phyloP scores from a whole-genome alignment of 495 filamentous ascomycete species.

The Xylaria palmicola region DNA sequence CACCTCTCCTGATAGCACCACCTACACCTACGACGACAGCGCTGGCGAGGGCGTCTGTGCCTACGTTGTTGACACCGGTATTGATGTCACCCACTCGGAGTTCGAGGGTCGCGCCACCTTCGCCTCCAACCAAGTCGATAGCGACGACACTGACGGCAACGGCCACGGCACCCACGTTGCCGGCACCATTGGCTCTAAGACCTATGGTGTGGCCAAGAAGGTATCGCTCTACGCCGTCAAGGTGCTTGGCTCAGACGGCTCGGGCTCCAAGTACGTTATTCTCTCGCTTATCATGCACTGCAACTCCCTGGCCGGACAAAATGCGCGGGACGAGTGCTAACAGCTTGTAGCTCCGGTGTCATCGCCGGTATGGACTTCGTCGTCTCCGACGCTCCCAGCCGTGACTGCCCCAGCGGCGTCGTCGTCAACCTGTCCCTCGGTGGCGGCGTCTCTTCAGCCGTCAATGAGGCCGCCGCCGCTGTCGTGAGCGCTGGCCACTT shows the following conservation, averaged over 20 bases:
- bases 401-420: conserved; percentile 37
- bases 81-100: conserved; percentile 52
- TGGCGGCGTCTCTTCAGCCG: conserved; percentile 44
- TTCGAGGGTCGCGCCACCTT: conserved; percentile 57
- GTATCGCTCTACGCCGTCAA: conserved; percentile 65
- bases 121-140: conserved; percentile 36
- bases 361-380: conserved; percentile 57
- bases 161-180: conserved; percentile 63
- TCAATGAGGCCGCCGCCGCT: conserved; percentile 46
- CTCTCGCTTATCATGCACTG: not conserved
- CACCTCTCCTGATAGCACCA: conserved; percentile 36
- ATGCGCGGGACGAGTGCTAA: no score
- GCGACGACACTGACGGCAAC: conserved; percentile 37
- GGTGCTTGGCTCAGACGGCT: conserved; percentile 53
- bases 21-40: conserved; percentile 55
- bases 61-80: conserved; percentile 62
- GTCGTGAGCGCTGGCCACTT: conserved; percentile 45
- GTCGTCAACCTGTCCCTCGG: conserved; percentile 52
- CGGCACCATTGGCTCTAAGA: conserved; percentile 60
- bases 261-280: conserved; percentile 32
- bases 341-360: conserved; percentile 36
- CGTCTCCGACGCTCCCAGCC: conserved; percentile 34
- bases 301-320: not conserved
- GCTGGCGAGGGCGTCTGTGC: conserved; percentile 58
- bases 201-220: conserved; percentile 66